Evolutionary conservation across 495 filamentous ascomycete genomes (phyloP), one percentile per base, ranked within the genome.

Genomic region (Neurospora sp.): DNA sequence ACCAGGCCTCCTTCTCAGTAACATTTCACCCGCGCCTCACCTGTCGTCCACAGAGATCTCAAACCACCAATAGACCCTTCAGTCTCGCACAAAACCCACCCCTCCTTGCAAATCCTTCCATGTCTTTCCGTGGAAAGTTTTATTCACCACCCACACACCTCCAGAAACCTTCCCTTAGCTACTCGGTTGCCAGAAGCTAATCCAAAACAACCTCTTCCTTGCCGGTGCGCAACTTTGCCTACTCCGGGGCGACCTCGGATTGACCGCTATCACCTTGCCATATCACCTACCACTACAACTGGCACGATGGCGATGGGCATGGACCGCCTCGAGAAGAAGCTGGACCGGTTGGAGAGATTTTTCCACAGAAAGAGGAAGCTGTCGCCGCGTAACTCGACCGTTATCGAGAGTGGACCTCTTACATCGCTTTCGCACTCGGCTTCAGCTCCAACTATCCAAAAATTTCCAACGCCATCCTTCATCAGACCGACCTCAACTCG

Each of bases 381-480:
- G 9, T 40, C 53, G 10, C 16, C 65, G n/a, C 53, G 74, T 12
- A 22, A 69, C 35, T 45, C 40, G 40, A 4, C 48, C 12, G 69
- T 44, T 16, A 14, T 48, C 22, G 71, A 73, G n/a, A 68, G 72
- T 35, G 42, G 44, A 12, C 42, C 42, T n/a, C 18, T 44, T 18
- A 44, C 42, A 44, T 48, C 74, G 31, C 35, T 53, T 10, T 42
- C 75, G 9, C 44, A 71, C 18, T 18, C 71, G 1, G 45, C 68
- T 40, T 41, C 69, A 4, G 73, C 69, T 40, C 35, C 72, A 8
- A 42, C 59, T 9, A 65, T 68, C 41, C 74, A 70, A 40, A 77
- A 75, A 14, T 86, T 85, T 69, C 85, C 85, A 9, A 77, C 81
- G 40, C 83, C 85, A 10, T 83, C 85, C 1, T 86, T 82, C 74